Percentiles rank a stretch among this genome's conserved stretches.
Evolutionary conservation across 176 grass and related monocot genomes (phyloP).

Genomic region (Eremochloa ophiuroides): DNA sequence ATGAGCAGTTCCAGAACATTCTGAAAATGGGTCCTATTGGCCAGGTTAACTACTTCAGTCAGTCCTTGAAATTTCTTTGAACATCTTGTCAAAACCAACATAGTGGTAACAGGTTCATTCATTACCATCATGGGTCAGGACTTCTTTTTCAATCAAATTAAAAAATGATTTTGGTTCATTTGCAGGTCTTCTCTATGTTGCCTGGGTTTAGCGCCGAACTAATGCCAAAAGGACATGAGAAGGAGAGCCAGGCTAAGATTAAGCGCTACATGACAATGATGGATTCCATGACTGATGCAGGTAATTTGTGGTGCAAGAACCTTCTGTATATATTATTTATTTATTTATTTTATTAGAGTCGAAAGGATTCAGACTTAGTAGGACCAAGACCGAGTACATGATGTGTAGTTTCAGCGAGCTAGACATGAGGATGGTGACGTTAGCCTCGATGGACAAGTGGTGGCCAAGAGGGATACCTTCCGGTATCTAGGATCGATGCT

Average conservation of each 20-base stretch:
- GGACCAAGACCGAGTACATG: too few species aligned
- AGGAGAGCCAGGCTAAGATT: slow-evolving; percentile 93
- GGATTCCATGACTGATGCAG: slow-evolving; percentile 97
- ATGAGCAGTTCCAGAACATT: slow-evolving; percentile 87
- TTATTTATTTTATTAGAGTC: too few species aligned
- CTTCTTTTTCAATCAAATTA: background rate
- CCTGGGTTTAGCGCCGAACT: slow-evolving; percentile 84
- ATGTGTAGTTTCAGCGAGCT: too few species aligned
- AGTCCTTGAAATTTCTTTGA: background rate
- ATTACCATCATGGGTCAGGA: background rate
- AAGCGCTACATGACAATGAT: slow-evolving; percentile 98
- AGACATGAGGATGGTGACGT: too few species aligned
- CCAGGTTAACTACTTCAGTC: slow-evolving; percentile 49
- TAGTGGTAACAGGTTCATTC: background rate
- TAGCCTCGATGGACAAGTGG: too few species aligned
- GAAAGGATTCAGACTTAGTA: too few species aligned
- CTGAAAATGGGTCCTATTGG: slow-evolving; percentile 92
- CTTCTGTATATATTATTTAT: background rate
- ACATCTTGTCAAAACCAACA: background rate
- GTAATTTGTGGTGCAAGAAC: slow-evolving; percentile 20
- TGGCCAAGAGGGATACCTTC: too few species aligned
- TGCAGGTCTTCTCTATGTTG: slow-evolving; percentile 91
- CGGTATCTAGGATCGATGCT: too few species aligned
- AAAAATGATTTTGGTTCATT: background rate
- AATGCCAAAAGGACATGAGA: slow-evolving; percentile 96